Base-by-base conservation (phyloP, 225 moss, liverwort and hornwort species). In the Lunularia cruciata region DNA sequence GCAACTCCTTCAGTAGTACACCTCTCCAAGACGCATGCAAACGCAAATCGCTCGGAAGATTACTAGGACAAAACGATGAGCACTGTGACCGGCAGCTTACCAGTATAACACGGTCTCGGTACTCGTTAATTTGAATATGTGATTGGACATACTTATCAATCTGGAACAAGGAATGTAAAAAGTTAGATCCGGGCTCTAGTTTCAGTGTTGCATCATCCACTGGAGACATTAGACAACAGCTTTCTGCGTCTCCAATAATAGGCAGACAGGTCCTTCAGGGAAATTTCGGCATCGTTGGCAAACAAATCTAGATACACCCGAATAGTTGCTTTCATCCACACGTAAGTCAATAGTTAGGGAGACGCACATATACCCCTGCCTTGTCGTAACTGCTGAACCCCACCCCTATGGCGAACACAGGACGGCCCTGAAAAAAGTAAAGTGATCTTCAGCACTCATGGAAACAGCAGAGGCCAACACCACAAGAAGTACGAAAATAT, bases 101-200 rank as follows among this genome's bases (percentile, higher is more conserved):
- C 67, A 98, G 79, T 37, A 98, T 40, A 22, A 89, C 77, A 47
- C 85, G 82, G 76, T 98, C 93, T 57, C 98, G 91, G 68, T 88
- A 93, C 67, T 93, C 98, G 54, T 98, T 98, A 67, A 98, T 89
- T 82, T 98, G 98, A 72, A 98, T 89, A 30, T 98, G 98, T 47
- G 93, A 88, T 67, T 98, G 98, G 26, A 98, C 91, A 69, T 88
- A 98, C 51, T 91, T 93, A 78, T 89, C 98, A 56, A 85, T 73
- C 96, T 98, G 96, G 79, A 88, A 59, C 33, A 67, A 12, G 34
- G 23, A 30, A 46, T 13, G 10, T 25, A 5, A 1, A 31, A 1
- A 2, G 33, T 11, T 34, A 32, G 57, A 32, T 54, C 26, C 2
- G 23, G 23, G 18, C 47, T 18, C 19, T 20, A 48, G 2, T 6